phyloP scores from a whole-genome alignment of 352 stramenopile genomes.

The Aphanomyces astaci region DNA sequence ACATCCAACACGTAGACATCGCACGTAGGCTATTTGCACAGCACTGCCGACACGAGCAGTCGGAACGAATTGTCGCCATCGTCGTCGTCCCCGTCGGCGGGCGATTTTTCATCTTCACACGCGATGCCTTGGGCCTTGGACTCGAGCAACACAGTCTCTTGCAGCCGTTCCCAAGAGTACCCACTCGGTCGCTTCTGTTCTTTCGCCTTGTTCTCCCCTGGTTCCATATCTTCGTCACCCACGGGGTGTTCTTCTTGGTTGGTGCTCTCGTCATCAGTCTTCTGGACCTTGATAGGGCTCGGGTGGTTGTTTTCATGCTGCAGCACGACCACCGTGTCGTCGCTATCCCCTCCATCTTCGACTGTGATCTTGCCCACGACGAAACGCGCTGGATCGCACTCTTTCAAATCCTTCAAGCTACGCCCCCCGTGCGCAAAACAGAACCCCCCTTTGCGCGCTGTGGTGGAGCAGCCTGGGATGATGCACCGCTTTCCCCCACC shows the following conservation, averaged over 20 bases:
- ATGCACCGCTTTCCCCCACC: slow-evolving; percentile 75
- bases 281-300: slow-evolving; percentile 20
- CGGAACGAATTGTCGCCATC: slow-evolving; percentile 30
- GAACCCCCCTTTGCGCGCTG: slow-evolving; percentile 65
- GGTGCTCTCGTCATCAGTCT: too few relatives aligned
- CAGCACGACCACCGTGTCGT: slow-evolving; percentile 8
- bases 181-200: slow-evolving; percentile 28
- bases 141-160: slow-evolving; percentile 63
- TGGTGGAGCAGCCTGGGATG: slow-evolving; percentile 62
- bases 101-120: slow-evolving; percentile 37
- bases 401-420: slow-evolving; percentile 23
- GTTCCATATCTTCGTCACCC: slow-evolving; percentile 17
- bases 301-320: slow-evolving; percentile 1
- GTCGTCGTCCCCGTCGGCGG: slow-evolving; percentile 29
- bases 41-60: slow-evolving; percentile 42
- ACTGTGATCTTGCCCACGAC: slow-evolving; percentile 25
- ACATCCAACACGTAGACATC: too few relatives aligned
- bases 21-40: slow-evolving; percentile 40
- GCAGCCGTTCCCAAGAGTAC: slow-evolving; percentile 72
- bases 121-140: slow-evolving; percentile 52
- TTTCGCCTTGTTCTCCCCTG: not conserved
- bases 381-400: slow-evolving; percentile 7
- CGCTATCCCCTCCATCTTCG: slow-evolving; percentile 21
- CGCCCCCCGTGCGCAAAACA: slow-evolving; percentile 76
- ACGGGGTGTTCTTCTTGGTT: too few relatives aligned